phyloP scores from a whole-genome alignment of 2,329 filamentous ascomycete genomes.

The Alternaria brassicicola region DNA sequence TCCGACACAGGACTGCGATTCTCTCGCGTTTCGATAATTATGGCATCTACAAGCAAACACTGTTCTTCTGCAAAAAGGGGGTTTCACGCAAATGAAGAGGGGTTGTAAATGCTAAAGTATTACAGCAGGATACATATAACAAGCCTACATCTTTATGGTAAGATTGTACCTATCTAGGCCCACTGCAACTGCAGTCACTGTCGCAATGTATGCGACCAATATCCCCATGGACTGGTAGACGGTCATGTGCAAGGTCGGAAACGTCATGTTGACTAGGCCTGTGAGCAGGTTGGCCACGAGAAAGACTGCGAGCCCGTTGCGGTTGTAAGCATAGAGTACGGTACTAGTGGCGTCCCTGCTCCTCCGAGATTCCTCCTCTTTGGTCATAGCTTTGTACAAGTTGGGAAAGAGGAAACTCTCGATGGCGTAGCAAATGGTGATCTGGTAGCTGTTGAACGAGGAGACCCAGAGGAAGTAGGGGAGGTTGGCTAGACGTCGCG shows the following conservation, averaged over 20 bases:
- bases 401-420: slow-evolving; percentile 80
- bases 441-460: slow-evolving; percentile 87
- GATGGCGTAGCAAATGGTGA: slow-evolving; percentile 77
- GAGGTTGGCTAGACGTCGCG: slow-evolving; percentile 87
- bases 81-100: too few relatives aligned
- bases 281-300: slow-evolving; percentile 88
- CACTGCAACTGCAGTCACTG: slow-evolving; percentile 71
- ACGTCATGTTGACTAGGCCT: slow-evolving; percentile 83
- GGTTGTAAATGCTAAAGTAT: not conserved
- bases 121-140: not conserved
- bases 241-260: slow-evolving; percentile 78
- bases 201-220: slow-evolving; percentile 72
- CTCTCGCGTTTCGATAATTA: not conserved
- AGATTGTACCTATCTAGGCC: slow-evolving; percentile 68
- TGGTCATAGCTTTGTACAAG: slow-evolving; percentile 64
- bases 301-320: slow-evolving; percentile 86
- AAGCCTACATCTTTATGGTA: slow-evolving; percentile 69
- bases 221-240: slow-evolving; percentile 72
- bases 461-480: slow-evolving; percentile 92
- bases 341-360: slow-evolving; percentile 75
- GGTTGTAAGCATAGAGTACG: slow-evolving; percentile 83
- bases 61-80: not conserved
- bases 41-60: not conserved
- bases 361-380: slow-evolving; percentile 65
- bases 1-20: not conserved